These are phyloP conservation scores for Edaphochlamys debaryana DNA, from an alignment of 139 green algal species.

Conservation along the genomic window DNA sequence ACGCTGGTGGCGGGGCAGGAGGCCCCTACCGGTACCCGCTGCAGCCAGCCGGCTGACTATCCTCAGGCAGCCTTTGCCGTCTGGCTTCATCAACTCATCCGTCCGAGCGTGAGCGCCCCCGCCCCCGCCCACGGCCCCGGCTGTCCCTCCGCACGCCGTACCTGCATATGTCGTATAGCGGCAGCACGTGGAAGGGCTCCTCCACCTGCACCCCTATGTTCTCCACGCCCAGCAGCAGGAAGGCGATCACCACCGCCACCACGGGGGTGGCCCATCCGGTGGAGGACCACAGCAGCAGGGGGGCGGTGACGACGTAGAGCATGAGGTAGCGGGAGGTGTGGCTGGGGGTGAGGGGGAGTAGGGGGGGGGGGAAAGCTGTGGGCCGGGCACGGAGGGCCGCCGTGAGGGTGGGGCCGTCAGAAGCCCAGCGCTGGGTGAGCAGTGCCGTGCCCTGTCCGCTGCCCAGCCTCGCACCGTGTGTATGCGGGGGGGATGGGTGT, in stretches of 20 bases:
- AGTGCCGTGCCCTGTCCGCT: background rate
- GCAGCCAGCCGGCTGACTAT: too few relatives aligned
- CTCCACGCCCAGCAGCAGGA: conserved; percentile 54
- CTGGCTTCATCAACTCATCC: background rate
- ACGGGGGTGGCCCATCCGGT: conserved; percentile 26
- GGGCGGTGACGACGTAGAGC: conserved; percentile 38
- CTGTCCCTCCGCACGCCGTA: background rate
- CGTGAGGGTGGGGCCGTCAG: too few relatives aligned
- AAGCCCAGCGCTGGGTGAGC: background rate
- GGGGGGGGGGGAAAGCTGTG: too few relatives aligned
- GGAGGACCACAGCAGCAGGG: conserved; percentile 43
- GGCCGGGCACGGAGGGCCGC: too few relatives aligned
- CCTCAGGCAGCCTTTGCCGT: background rate
- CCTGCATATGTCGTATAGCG: conserved; percentile 54
- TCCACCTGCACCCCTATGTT: conserved; percentile 48
- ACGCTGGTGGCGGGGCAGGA: too few relatives aligned
- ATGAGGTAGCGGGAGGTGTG: conserved; percentile 51
- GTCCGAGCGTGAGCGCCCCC: background rate
- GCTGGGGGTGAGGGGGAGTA: background rate
- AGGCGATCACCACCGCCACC: conserved; percentile 47
- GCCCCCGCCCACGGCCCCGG: too few relatives aligned
- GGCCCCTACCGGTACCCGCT: too few relatives aligned
- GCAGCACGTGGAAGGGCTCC: conserved; percentile 60
- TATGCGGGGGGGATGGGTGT: conserved; percentile 76
- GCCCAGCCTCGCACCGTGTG: conserved; percentile 48